phyloP scores from a whole-genome alignment of 139 green algal species.

The Chlamydomonas sp. region DNA sequence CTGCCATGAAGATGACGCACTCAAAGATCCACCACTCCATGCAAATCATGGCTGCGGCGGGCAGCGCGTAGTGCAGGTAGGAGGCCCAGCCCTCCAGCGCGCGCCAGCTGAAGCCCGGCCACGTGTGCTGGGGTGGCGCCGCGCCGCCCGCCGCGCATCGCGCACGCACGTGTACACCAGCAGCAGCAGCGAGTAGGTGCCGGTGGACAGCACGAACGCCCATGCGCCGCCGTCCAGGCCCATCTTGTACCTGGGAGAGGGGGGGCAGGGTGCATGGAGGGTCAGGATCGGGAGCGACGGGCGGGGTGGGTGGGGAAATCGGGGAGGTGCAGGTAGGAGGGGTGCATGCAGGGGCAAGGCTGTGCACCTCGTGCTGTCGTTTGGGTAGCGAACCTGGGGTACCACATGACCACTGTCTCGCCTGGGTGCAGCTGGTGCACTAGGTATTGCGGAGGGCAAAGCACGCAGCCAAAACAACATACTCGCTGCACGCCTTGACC shows the following conservation, averaged over 20 bases:
- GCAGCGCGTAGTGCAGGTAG: slow-evolving; percentile 56
- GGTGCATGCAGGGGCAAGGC: neutral
- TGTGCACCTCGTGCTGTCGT: too few relatives aligned
- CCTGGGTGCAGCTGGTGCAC: too few relatives aligned
- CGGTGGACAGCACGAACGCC: slow-evolving; percentile 54
- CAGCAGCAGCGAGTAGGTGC: slow-evolving; percentile 34
- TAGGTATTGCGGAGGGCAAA: too few relatives aligned
- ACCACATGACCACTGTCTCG: too few relatives aligned
- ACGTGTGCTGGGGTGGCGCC: slow-evolving; percentile 17
- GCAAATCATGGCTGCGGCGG: slow-evolving; percentile 58
- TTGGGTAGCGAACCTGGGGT: too few relatives aligned
- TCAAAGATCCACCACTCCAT: slow-evolving; percentile 65
- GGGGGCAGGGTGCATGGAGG: neutral
- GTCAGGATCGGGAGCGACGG: neutral
- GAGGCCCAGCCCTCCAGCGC: slow-evolving; percentile 51
- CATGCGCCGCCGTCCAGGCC: slow-evolving; percentile 75
- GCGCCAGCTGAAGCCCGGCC: slow-evolving; percentile 27
- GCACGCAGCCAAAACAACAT: too few relatives aligned
- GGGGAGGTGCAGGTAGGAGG: neutral
- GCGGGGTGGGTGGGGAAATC: neutral
- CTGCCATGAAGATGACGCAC: slow-evolving; percentile 48
- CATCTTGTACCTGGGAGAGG: slow-evolving; percentile 3
- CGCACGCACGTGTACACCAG: slow-evolving; percentile 7
- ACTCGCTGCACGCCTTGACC: too few relatives aligned
- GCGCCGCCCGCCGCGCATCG: neutral